Evolutionary conservation across 352 stramenopile genomes (phyloP), one percentile per base, ranked within the genome.

Genomic region (Phytophthora fragariaefolia): DNA sequence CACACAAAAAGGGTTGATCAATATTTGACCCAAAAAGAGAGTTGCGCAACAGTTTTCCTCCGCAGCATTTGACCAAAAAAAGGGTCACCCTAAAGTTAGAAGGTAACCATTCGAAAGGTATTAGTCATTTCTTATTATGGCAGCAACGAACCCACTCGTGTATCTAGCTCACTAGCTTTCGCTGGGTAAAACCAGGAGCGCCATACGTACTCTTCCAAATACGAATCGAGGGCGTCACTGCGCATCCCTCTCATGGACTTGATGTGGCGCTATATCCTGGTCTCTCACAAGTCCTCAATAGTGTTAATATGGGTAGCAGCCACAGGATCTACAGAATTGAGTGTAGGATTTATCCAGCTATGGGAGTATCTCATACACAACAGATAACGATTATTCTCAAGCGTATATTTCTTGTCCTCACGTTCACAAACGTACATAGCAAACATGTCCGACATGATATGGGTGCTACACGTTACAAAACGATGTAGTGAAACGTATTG

Each of bases 121-220:
- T 38, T 49, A 58, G 48, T 58, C 18, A 58, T 58, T 58, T 48
- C 32, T 48, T 6, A 58, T 34, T n/a, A 58, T 58, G 12, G 50
- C 51, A 36, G 38, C 51, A 22, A 58, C 24, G 13, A 58, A 8
- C 4, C 53, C 53, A 45, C 15, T n/a, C 34, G 59, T 66, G 48
- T 36, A 66, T 5, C 27, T 3, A 24, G 23, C 58, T 10, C 15
- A 13, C 3, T 52, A 0, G 34, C 10, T 28, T 34, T 50, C 9
- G 13, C 17, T 17, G 57, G 47, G 13, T 57, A 60, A 48, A 60
- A 40, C 59, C 51, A 68, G 1, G 59, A 59, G 8, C 59, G 42
- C 59, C 42, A 68, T 30, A 68, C 54, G 32, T 56, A 61, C 22
- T 68, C 36, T 5, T 61, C 49, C 6, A 60, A 18, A 23, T 68